Evolutionary conservation across 352 stramenopile genomes (phyloP), one percentile per base, ranked within the genome.

Genomic region (Phytophthora pinifolia): DNA sequence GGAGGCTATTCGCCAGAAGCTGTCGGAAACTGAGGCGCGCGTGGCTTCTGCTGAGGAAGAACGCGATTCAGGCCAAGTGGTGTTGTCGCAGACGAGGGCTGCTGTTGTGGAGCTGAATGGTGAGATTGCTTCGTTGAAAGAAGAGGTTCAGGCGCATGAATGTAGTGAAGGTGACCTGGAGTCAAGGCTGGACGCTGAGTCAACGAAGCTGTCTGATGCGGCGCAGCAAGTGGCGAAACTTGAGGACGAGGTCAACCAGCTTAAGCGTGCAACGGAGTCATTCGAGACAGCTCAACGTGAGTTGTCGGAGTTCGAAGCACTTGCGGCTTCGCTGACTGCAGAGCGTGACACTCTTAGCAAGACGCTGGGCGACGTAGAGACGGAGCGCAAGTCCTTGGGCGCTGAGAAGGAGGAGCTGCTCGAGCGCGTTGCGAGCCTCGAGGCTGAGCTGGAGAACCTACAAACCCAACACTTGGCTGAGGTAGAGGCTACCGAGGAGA

Each of bases 321-420:
- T 34, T 36, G 43, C 56, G 25, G 51, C 38, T 46, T 48, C 44
- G 18, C 30, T 72, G 12, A 60, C 41, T 45, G 46, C 46, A 25
- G 55, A 70, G 18, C 53, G 34, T 31, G 61, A 67, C 31, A 32
- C 57, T 30, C n/a, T 52, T 22, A 60, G 29, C 9, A 59, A 50
- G 46, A 22, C 53, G 33, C 17, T 42, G 31, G 31, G 29, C 34
- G 36, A 60, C 17, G 52, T 62, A 18, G 46, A 46, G 18, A 25
- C 34, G 20, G n/a, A 34, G 2, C 54, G 50, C n/a, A 27, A 61
- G 14, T 46, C 55, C 6, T 52, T 67, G 20, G 35, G 30, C 15
- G n/a, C 15, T 38, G 36, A 57, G 41, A 70, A 59, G 6, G 36
- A 59, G 13, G 10, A 62, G 12, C 48, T 69, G 37, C 13, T 43